Base-by-base conservation (phyloP, 2,329 filamentous ascomycete species). In the Verticillium isaacii region DNA sequence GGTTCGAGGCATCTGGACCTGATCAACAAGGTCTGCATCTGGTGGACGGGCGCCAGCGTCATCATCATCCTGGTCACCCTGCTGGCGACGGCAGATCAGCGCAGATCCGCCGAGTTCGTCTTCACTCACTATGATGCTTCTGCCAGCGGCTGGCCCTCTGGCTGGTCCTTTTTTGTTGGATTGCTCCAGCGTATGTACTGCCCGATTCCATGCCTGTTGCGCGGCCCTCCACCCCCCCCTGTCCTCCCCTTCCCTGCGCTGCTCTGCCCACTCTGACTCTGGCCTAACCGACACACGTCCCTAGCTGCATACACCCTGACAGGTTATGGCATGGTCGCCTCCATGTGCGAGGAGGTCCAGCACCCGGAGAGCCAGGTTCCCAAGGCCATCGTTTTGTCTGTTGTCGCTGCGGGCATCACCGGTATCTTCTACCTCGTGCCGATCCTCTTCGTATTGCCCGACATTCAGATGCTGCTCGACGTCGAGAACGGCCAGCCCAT, bases 401-500 rank as follows among this genome's bases (percentile, higher is more conserved):
- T 91, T 2, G 85, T 85, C 1, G 87, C 86, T 0, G 88, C 87
- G 0, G 87, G 86, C 34, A 67, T 90, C 52, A 90, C 88, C 0
- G 88, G 88, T 6, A 70, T 89, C 9, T 72, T 87, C 66, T 93
- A 90, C 73, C 74, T 93, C 15, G 84, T 93, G 54, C 89, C 90
- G 0, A 82, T 94, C 65, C 81, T 93, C 32, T 93, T 93, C 72
- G 88, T 92, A 39, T 79, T 93, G 32, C 90, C 90, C 0, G 82
- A 89, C 58, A 83, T 93, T 7, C 68, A 85, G 64, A 74, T 79
- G 56, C 82, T 93, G 17, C 84, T 91, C 32, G 73, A 75, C 2
- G 88, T 90, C 15, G 82, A 88, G 25, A 91, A 87, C 68, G 88
- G 88, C 9, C 91, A 93, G 68, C 90, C 91, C 1, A 90, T 94